phyloP scores from a whole-genome alignment of 768 basidiomycete species.

The Leucosporidium creatinivorum region DNA sequence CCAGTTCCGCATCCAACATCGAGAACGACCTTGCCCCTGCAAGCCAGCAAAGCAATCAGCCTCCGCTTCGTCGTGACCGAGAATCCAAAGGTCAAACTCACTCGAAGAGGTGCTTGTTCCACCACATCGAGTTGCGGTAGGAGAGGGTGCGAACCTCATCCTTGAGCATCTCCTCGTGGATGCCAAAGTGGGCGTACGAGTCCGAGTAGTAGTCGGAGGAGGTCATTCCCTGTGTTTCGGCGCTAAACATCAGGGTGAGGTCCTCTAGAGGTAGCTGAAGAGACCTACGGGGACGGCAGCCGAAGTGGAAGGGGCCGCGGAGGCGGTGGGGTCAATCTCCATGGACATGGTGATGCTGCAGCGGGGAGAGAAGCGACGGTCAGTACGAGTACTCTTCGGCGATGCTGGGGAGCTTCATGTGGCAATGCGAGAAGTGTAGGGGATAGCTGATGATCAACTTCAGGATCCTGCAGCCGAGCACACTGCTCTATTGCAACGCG shows the following conservation, averaged over 20 bases:
- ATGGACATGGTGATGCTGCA: neutral
- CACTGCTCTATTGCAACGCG: no score
- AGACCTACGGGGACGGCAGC: neutral
- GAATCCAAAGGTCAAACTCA: constrained; percentile 41
- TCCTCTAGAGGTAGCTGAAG: no score
- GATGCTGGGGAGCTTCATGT: no score
- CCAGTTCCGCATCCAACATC: constrained; percentile 99
- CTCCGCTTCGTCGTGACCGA: neutral
- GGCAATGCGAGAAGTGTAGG: no score
- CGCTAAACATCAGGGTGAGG: neutral
- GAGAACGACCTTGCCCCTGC: constrained; percentile 68
- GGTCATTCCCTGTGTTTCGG: constrained; percentile 13
- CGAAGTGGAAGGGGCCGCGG: neutral
- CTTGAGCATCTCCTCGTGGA: constrained; percentile 87
- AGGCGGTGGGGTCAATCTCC: neutral
- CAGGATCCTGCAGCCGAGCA: no score
- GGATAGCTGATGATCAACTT: no score
- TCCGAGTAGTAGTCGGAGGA: constrained; percentile 35
- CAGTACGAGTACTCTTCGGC: no score
- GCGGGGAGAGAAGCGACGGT: no score
- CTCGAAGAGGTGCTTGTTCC: constrained; percentile 91
- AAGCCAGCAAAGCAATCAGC: no score
- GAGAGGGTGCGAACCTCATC: constrained; percentile 90
- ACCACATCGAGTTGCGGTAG: constrained; percentile 87
- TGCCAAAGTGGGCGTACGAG: constrained; percentile 33